Conservation (phyloP, 768 basidiomycete genomes). For the Hygrocybe punicea region DNA sequence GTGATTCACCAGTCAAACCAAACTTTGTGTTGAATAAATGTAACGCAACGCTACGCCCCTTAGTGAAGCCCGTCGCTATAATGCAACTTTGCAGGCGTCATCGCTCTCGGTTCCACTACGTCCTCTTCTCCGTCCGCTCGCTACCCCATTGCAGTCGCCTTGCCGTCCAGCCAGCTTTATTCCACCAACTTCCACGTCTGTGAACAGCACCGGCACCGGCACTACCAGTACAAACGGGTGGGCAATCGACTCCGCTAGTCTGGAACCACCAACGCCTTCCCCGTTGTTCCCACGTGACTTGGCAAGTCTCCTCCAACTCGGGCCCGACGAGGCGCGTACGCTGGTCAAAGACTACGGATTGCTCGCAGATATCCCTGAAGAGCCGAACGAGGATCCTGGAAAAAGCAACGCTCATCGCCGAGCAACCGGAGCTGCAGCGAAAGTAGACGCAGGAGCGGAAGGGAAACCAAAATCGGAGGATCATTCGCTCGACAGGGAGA, state of each 20-base stretch:
- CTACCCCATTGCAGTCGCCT: slow-evolving; percentile 48
- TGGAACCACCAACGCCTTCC: slow-evolving; percentile 39
- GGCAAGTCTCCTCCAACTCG: slow-evolving; percentile 43
- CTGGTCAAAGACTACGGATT: slow-evolving; percentile 48
- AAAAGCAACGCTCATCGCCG: not conserved
- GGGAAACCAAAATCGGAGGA: slow-evolving; percentile 1
- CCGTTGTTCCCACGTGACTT: slow-evolving; percentile 48
- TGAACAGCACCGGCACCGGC: not conserved
- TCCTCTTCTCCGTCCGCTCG: slow-evolving; percentile 50
- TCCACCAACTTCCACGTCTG: slow-evolving; percentile 20
- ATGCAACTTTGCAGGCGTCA: slow-evolving; percentile 37
- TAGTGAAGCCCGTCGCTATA: slow-evolving; percentile 48
- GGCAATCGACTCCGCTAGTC: not conserved
- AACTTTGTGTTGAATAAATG: not conserved
- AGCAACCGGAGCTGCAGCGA: not conserved
- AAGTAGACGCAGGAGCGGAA: not conserved
- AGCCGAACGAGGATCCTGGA: not conserved
- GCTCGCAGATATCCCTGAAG: slow-evolving; percentile 20
- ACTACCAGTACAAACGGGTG: not conserved
- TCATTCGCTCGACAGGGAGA: slow-evolving; percentile 27
- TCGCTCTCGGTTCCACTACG: slow-evolving; percentile 43
- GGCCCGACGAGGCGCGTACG: slow-evolving; percentile 37
- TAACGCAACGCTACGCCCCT: too few species aligned
- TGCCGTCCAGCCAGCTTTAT: slow-evolving; percentile 13
- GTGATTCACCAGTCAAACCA: slow-evolving; percentile 14